A percentile compares a stretch with the other conserved stretches of the same genome.
Conservation (phyloP, 2,329 filamentous ascomycete species). For the Aspergillus pseudoviridinutans region DNA sequence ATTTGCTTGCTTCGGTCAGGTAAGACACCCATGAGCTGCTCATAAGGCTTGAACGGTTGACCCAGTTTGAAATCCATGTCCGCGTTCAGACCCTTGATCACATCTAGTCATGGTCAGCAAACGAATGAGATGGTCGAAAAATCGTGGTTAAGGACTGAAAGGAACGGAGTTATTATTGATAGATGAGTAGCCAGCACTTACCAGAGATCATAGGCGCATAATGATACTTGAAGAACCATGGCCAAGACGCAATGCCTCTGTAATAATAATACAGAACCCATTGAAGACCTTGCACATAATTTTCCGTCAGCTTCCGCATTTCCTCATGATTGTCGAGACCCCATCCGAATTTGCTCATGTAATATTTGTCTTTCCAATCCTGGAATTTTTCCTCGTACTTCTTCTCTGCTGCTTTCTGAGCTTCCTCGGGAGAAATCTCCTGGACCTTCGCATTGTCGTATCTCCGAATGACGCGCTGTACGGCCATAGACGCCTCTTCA, state of each 20-base stretch:
- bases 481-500: slow-evolving; percentile 77
- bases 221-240: slow-evolving; percentile 96
- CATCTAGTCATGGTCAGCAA: slow-evolving; percentile 54
- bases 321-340: slow-evolving; percentile 74
- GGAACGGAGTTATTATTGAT: background rate
- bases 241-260: slow-evolving; percentile 93
- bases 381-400: slow-evolving; percentile 88
- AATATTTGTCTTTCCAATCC: slow-evolving; percentile 93
- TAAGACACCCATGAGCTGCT: slow-evolving; percentile 97
- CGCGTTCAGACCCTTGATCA: slow-evolving; percentile 79
- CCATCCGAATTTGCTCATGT: slow-evolving; percentile 88
- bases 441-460: slow-evolving; percentile 88
- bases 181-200: slow-evolving; percentile 24
- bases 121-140: background rate
- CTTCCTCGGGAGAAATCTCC: slow-evolving; percentile 74
- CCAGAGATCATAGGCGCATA: slow-evolving; percentile 95
- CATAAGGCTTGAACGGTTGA: slow-evolving; percentile 89
- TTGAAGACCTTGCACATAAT: slow-evolving; percentile 95
- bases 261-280: slow-evolving; percentile 99
- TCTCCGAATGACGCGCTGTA: slow-evolving; percentile 78
- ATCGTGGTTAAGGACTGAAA: too few species aligned
- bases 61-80: slow-evolving; percentile 90
- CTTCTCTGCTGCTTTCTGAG: slow-evolving; percentile 71
- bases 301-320: slow-evolving; percentile 78
- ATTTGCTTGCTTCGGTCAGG: slow-evolving; percentile 97